phyloP scores from a whole-genome alignment of 2,329 filamentous ascomycete species.

The Neoscytalidium dimidiatum region DNA sequence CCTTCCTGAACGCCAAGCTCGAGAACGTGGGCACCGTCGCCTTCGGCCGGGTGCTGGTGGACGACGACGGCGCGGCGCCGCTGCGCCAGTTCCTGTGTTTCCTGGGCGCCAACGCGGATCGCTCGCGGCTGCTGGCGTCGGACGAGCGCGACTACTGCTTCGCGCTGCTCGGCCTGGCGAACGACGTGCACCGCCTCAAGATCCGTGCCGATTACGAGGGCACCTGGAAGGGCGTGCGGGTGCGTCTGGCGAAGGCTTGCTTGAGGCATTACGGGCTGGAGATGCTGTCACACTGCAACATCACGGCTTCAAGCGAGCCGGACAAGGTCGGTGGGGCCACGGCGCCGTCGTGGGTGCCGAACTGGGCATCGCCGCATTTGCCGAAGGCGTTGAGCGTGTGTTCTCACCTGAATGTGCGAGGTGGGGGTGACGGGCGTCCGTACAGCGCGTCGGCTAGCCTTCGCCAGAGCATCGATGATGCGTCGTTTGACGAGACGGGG shows the following conservation, averaged over 20 bases:
- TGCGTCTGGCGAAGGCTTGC: not conserved
- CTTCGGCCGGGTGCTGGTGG: not conserved
- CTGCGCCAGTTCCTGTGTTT: conserved; percentile 6
- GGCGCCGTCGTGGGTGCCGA: conserved; percentile 1
- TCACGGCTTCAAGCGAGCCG: not conserved
- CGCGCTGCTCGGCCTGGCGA: conserved; percentile 7
- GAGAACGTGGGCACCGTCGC: not conserved
- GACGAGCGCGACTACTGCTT: conserved; percentile 12
- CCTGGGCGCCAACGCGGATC: not conserved
- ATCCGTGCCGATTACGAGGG: not conserved
- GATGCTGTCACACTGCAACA: not conserved
- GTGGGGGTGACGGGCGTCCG: not conserved
- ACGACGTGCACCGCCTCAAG: not conserved
- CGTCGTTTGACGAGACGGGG: not conserved
- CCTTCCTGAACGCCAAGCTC: conserved; percentile 1
- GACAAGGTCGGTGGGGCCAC: not conserved
- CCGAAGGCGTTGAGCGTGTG: conserved; percentile 2
- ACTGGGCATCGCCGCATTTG: conserved; percentile 4
- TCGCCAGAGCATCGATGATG: not conserved
- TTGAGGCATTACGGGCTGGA: conserved; percentile 3
- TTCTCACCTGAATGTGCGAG: not conserved
- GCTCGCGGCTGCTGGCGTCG: not conserved
- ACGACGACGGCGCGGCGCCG: not conserved
- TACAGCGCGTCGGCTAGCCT: not conserved
- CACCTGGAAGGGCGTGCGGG: not conserved